Evolutionary conservation across 768 basidiomycete species (phyloP), one percentile per base, ranked within the genome.

Genomic region (Mycena leptocephala): DNA sequence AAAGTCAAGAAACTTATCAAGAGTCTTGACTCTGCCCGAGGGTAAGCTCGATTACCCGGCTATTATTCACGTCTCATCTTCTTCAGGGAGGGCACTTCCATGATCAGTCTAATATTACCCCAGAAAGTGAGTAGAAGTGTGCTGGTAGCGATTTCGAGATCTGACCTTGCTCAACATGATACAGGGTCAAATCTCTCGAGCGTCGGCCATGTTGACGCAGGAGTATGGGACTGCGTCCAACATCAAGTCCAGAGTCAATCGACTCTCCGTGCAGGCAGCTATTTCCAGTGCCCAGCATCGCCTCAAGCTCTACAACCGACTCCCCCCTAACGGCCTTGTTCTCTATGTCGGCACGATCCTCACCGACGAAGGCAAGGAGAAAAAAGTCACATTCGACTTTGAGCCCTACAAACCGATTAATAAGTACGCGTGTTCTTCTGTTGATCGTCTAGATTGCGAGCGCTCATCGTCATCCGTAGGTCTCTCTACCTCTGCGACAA

Each of bases 221-320:
- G 98, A 98, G 86, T 98, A 97, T 81, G 97, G 97, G 67, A 99
- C 97, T 8, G 98, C 98, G n/a, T 98, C 97, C 76, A 99, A 99
- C 89, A 99, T 99, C 90, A 99, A 99, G 85, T 98, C 97, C 77
- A 96, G 98, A 74, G 97, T 97, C 84, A 99, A 98, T 89, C 93
- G 98, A 81, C 93, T 98, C 24, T 99, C 98, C 51, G 98, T 99
- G 32, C 91, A 99, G 48, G 96, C 98, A 55, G 98, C 98, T 69
- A 99, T 99, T 82, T 98, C 98, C 37, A 97, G 95, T 82, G 99
- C 98, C 22, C 98, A 99, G 85, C 97, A 99, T 79, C 93, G 97
- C 71, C 90, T 99, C 75, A 99, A 99, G 88, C 89, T 99, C 22
- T 99, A 99, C 89, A 96, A 95, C 83, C 93, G 97, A 75, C 97